Percentiles rank a stretch among this genome's conserved stretches.
phyloP scores from a whole-genome alignment of 1,284 basidiomycete species.

The Apiotrichum laibachii region DNA sequence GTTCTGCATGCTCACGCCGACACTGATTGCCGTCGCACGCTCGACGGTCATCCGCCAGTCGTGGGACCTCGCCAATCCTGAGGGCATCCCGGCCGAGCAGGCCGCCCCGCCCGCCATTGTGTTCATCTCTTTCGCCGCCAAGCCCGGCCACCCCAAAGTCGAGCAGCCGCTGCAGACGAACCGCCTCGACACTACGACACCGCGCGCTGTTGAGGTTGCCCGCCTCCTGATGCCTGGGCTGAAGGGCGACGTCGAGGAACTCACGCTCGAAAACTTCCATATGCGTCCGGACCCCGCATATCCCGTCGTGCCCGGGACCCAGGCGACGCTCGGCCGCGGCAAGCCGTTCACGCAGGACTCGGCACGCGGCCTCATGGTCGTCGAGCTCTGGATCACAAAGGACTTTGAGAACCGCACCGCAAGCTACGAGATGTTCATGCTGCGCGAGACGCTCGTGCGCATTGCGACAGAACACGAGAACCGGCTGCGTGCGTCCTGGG shows the following conservation, averaged over 20 bases:
- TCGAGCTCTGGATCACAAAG: conserved; percentile 34
- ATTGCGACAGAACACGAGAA: conserved; percentile 48
- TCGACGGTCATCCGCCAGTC: not conserved
- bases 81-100: not conserved
- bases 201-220: conserved; percentile 31
- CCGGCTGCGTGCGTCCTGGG: conserved; percentile 43
- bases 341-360: conserved; percentile 49
- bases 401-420: conserved; percentile 10
- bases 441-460: conserved; percentile 54
- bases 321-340: conserved; percentile 22
- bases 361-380: conserved; percentile 40
- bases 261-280: conserved; percentile 29
- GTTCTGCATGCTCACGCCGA: conserved; percentile 18
- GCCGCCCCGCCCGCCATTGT: conserved; percentile 34
- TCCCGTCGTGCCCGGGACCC: conserved; percentile 21
- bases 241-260: conserved; percentile 17
- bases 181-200: conserved; percentile 36
- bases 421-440: conserved; percentile 53
- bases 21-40: conserved; percentile 12
- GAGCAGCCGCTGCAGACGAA: conserved; percentile 33
- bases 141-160: conserved; percentile 14
- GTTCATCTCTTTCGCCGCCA: conserved; percentile 36
- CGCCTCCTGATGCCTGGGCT: conserved; percentile 37
- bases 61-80: not conserved
- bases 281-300: conserved; percentile 49